Conservation (phyloP, 2,329 filamentous ascomycete genomes). For the Biscogniauxia mediterranea region DNA sequence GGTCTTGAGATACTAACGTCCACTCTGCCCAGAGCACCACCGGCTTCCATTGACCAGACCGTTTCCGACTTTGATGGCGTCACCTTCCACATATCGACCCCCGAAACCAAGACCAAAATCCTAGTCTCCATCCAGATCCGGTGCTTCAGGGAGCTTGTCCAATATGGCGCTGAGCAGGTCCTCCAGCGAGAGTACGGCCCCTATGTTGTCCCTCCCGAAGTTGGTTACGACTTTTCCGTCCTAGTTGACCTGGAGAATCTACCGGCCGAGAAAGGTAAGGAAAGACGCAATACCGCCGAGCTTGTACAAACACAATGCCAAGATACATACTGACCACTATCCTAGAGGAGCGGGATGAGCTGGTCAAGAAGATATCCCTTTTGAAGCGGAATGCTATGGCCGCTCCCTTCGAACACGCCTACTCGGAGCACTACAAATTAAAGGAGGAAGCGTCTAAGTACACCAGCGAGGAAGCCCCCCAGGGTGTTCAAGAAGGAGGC, state of each 20-base stretch:
- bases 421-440: slow-evolving; percentile 84
- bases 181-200: slow-evolving; percentile 91
- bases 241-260: slow-evolving; percentile 84
- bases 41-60: slow-evolving; percentile 91
- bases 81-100: slow-evolving; percentile 97
- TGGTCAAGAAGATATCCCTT: slow-evolving; percentile 83
- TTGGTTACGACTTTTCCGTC: slow-evolving; percentile 94
- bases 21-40: slow-evolving; percentile 64
- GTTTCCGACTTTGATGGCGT: slow-evolving; percentile 99
- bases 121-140: slow-evolving; percentile 91
- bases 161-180: slow-evolving; percentile 89
- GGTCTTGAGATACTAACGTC: slow-evolving; percentile 34
- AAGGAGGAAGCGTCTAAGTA: slow-evolving; percentile 89
- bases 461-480: slow-evolving; percentile 89
- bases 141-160: slow-evolving; percentile 88
- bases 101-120: slow-evolving; percentile 90
- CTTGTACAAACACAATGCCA: background rate
- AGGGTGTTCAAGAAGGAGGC: slow-evolving; percentile 84
- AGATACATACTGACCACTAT: slow-evolving; percentile 12
- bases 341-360: slow-evolving; percentile 76
- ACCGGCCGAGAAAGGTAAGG: slow-evolving; percentile 71
- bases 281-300: background rate
- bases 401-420: slow-evolving; percentile 95
- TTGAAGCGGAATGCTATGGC: slow-evolving; percentile 99
- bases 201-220: slow-evolving; percentile 84